A percentile compares a stretch with the other conserved stretches of the same genome.
These are phyloP conservation scores for Chrysosporium queenslandicum DNA, from an alignment of 2,329 filamentous ascomycete genomes.

Conservation along the genomic window DNA sequence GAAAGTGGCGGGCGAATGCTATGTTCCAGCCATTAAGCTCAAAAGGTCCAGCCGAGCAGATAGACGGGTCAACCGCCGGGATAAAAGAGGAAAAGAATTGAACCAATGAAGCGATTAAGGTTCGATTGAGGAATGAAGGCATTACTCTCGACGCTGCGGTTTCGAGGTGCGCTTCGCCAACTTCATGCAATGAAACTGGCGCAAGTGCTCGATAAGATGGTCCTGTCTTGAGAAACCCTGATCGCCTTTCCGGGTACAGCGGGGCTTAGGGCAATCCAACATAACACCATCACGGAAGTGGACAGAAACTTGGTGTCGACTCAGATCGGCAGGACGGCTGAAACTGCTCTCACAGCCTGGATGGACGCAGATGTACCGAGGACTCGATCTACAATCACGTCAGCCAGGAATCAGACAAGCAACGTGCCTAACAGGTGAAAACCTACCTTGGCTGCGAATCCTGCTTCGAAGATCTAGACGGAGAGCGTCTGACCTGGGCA, in stretches of 20 bases:
- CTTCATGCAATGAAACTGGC: constrained; percentile 46
- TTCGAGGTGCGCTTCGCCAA: constrained; percentile 34
- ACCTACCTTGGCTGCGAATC: constrained; percentile 5
- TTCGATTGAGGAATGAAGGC: background rate
- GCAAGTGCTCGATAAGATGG: constrained; percentile 48
- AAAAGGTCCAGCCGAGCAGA: constrained; percentile 8
- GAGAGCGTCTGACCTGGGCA: constrained; percentile 2
- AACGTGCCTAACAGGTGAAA: background rate
- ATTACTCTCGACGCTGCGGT: constrained; percentile 11
- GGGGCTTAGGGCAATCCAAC: constrained; percentile 36
- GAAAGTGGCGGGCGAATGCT: background rate
- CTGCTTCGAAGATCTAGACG: constrained; percentile 5
- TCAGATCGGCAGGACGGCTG: constrained; percentile 41
- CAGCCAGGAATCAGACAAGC: background rate
- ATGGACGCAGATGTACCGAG: constrained; percentile 20
- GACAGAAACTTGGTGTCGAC: constrained; percentile 40
- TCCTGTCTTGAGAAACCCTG: constrained; percentile 48
- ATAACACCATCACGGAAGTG: constrained; percentile 34
- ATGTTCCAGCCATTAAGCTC: background rate
- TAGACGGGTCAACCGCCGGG: background rate
- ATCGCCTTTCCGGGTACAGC: constrained; percentile 38
- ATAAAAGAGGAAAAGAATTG: background rate
- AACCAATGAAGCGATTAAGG: too few species aligned
- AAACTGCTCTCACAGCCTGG: constrained; percentile 28
- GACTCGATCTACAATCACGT: constrained; percentile 10